Evolutionary conservation across 352 stramenopile genomes (phyloP), one percentile per base, ranked within the genome.

Genomic region (Phytopythium kandeliae): DNA sequence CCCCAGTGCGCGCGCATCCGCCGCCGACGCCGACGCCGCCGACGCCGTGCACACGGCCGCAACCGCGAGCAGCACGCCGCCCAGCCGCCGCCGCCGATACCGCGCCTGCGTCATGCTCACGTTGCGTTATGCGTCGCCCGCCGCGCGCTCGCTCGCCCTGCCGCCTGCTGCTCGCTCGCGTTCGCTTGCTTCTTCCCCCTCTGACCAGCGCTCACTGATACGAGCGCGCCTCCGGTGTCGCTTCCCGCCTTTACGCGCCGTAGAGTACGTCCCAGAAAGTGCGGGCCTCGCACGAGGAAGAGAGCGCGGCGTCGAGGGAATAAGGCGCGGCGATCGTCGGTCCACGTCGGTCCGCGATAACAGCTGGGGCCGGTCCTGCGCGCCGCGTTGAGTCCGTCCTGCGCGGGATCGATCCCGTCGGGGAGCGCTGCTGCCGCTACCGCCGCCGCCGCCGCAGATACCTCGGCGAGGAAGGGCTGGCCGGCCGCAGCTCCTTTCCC

Each of bases 11-110:
- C 3, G 4, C 26, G 30, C 37, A n/a, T 57, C 46, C 47, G 62
- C 19, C n/a, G 50, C 55, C 44, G 55, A 38, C 25, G 52, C 62
- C 35, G 44, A 49, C 7, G 43, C 55, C 30, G 42, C 43, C 28
- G 25, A 52, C 55, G 28, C 43, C 42, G 28, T 28, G 44, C 44
- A 50, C 41, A 34, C 25, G 28, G 17, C 49, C 49, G 42, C 42
- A 2, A 34, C 41, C 40, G n/a, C 51, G 31, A 50, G 48, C 57
- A 51, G 47, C 60, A 38, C 44, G 44, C 44, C 44, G 44, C 44
- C 44, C 16, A 50, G 26, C 22, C 44, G 44, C 44, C 44, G 28
- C 44, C 44, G 26, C 44, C 44, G 41, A 34, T 35, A 48, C 41
- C 41, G 41, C 25, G 24, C 22, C 22, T 31, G 41, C 41, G 15